Percentiles rank a stretch among this genome's conserved stretches.
Evolutionary conservation across 495 filamentous ascomycete genomes (phyloP).

Genomic region (Hypoxylon rickii): DNA sequence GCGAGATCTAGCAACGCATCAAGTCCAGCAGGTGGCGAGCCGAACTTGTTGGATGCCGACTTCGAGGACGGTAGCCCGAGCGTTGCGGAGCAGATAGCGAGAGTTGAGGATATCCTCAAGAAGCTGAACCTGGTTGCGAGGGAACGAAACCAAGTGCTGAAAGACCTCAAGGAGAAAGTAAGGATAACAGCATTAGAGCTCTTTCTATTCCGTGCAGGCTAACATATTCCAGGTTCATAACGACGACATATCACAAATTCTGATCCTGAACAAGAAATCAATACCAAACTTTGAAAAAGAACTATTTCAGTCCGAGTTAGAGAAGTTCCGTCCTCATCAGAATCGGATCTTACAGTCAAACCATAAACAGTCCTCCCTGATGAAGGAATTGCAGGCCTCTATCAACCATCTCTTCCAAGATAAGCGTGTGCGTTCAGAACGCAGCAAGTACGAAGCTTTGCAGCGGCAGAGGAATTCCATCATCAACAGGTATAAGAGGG

Average conservation of each 20-base stretch:
- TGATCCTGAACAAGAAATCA: slow-evolving; percentile 96
- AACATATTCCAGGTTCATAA: slow-evolving; percentile 72
- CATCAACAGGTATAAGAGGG: slow-evolving; percentile 84
- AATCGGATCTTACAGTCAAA: slow-evolving; percentile 86
- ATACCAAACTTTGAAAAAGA: slow-evolving; percentile 86
- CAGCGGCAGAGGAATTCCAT: slow-evolving; percentile 81
- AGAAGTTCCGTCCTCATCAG: slow-evolving; percentile 95
- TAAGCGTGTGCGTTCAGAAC: slow-evolving; percentile 89
- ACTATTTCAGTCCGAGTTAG: slow-evolving; percentile 90
- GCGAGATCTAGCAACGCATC: slow-evolving; percentile 55
- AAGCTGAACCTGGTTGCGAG: slow-evolving; percentile 89
- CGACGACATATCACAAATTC: slow-evolving; percentile 94
- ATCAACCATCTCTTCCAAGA: slow-evolving; percentile 91
- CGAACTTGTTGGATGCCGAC: slow-evolving; percentile 86
- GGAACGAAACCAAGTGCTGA: slow-evolving; percentile 87
- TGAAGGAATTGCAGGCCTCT: slow-evolving; percentile 91
- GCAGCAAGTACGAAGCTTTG: slow-evolving; percentile 89
- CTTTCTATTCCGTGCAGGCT: slow-evolving; percentile 34
- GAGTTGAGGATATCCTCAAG: slow-evolving; percentile 89
- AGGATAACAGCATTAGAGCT: slow-evolving; percentile 27
- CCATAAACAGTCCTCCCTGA: slow-evolving; percentile 88
- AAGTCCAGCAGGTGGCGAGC: slow-evolving; percentile 68
- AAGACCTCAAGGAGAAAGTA: slow-evolving; percentile 97
- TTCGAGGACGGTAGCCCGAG: slow-evolving; percentile 78
- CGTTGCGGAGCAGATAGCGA: slow-evolving; percentile 85